Evolutionary conservation across 176 grass and related monocot genomes (phyloP).

Genomic region (Miscanthus lutarioriparius): DNA sequence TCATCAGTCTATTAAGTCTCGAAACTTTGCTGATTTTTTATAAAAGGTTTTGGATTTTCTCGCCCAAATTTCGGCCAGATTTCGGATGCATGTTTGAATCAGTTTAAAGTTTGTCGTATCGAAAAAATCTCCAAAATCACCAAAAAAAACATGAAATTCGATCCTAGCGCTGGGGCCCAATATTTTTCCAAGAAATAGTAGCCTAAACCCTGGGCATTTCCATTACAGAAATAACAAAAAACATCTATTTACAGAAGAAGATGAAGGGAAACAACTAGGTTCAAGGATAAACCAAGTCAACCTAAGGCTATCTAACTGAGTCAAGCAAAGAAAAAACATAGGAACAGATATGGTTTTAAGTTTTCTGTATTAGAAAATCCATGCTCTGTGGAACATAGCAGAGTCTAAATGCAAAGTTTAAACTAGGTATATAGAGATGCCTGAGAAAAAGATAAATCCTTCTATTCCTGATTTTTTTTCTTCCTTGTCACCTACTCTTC

Average conservation of each 20-base stretch:
- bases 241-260: neutral
- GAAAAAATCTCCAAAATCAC: neutral
- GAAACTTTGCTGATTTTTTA: neutral
- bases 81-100: neutral
- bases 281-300: neutral
- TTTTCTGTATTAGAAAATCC: neutral
- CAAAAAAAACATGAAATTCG: neutral
- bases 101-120: neutral
- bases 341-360: neutral
- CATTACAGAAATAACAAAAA: neutral
- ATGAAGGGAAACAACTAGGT: neutral
- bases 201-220: neutral
- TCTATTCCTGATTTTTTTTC: neutral
- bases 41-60: neutral
- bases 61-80: neutral
- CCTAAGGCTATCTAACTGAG: neutral
- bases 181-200: neutral
- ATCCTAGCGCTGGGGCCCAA: neutral
- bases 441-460: neutral
- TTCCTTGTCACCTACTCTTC: neutral
- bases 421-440: neutral
- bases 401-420: neutral
- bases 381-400: neutral
- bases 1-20: neutral
- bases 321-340: neutral